A percentile compares a stretch with the other conserved stretches of the same genome.
Conservation (phyloP, 2,329 filamentous ascomycete species). For the Pseudopithomyces maydicus region DNA sequence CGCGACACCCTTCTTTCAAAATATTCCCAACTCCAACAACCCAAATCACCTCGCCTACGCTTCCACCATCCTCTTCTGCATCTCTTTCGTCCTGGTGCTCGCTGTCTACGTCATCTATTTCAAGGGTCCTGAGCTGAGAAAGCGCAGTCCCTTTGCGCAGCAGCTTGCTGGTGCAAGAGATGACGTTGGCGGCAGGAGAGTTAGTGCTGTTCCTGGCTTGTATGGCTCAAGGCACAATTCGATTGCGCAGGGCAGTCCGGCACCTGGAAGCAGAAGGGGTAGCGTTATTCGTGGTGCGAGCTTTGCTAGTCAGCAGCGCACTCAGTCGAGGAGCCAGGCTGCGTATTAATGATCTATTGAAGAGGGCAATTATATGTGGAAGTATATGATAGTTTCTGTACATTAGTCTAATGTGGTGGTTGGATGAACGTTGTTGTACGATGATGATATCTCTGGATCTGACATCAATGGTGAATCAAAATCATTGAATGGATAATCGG, state of each 20-base stretch:
- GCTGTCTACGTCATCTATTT: conserved; percentile 56
- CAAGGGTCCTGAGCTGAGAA: conserved; percentile 61
- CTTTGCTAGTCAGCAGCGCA: not conserved
- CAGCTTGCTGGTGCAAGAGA: conserved; percentile 43
- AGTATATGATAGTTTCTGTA: too few relatives aligned
- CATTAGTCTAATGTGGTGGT: too few relatives aligned
- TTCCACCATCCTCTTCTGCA: conserved; percentile 60
- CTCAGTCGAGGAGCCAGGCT: too few relatives aligned
- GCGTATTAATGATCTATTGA: too few relatives aligned
- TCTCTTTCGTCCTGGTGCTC: conserved; percentile 52
- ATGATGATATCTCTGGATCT: too few relatives aligned
- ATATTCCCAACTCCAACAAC: conserved; percentile 33
- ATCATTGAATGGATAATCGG: too few relatives aligned
- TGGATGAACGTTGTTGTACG: too few relatives aligned
- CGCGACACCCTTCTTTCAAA: conserved; percentile 63
- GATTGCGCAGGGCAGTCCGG: conserved; percentile 20
- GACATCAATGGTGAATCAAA: too few relatives aligned
- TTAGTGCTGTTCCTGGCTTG: conserved; percentile 35
- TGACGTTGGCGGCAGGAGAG: conserved; percentile 38
- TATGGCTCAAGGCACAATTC: conserved; percentile 40
- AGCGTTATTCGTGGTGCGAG: conserved; percentile 34
- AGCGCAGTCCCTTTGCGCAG: conserved; percentile 60
- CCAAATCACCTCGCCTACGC: conserved; percentile 57
- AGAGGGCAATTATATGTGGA: too few relatives aligned
- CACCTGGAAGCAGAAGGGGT: conserved; percentile 31